These are phyloP conservation scores for Hygrocybe punicea DNA, from an alignment of 768 basidiomycete species.

Conservation along the genomic window DNA sequence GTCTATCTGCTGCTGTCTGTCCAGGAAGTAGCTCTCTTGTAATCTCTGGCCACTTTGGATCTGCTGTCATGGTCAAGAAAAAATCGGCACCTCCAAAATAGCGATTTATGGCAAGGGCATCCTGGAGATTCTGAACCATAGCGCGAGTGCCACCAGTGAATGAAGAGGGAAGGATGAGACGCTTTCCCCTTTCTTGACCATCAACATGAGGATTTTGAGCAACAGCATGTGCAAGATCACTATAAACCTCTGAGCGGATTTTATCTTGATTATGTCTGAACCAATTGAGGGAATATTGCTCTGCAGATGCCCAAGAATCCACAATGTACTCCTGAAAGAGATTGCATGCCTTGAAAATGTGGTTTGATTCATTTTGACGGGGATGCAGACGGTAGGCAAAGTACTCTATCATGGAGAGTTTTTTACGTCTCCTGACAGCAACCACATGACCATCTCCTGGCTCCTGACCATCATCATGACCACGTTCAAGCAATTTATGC, in stretches of 20 bases:
- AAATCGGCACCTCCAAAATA: constrained; percentile 36
- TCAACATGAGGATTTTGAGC: constrained; percentile 21
- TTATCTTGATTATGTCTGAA: constrained; percentile 30
- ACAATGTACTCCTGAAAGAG: constrained; percentile 41
- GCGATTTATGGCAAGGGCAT: constrained; percentile 41
- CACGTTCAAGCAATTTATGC: constrained; percentile 16
- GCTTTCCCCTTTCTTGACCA: constrained; percentile 29
- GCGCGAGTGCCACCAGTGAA: constrained; percentile 41
- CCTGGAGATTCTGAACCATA: constrained; percentile 45
- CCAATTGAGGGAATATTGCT: constrained; percentile 37
- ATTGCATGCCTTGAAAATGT: constrained; percentile 30
- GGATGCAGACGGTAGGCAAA: constrained; percentile 31
- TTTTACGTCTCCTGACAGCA: constrained; percentile 10
- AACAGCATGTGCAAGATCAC: constrained; percentile 32
- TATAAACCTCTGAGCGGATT: constrained; percentile 35
- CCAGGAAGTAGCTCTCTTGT: constrained; percentile 34
- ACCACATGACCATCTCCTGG: not conserved
- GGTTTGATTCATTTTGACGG: constrained; percentile 19
- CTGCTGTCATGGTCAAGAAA: constrained; percentile 47
- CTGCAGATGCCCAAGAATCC: constrained; percentile 40
- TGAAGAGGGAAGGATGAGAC: constrained; percentile 41
- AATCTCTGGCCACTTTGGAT: constrained; percentile 45
- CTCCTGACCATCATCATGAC: not conserved
- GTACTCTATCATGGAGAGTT: constrained; percentile 24
- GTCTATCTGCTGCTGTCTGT: constrained; percentile 40